Base-by-base conservation (phyloP, 2,329 filamentous ascomycete genomes). In the Geosmithia flava region DNA sequence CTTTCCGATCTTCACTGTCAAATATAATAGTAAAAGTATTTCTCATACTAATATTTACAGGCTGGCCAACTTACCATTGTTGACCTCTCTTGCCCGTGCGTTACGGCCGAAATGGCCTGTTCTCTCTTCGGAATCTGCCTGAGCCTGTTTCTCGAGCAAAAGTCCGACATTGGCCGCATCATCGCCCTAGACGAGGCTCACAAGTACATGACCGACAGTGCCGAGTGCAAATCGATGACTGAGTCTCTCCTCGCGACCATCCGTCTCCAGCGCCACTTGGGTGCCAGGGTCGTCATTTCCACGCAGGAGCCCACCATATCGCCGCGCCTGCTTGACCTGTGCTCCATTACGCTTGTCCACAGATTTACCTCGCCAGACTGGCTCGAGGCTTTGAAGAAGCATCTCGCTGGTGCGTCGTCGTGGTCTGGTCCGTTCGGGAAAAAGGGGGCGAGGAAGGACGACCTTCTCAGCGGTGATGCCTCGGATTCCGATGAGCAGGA, bases 241-340 rank as follows among this genome's bases (percentile, higher is more conserved):
- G 70, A 83, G 6, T 69, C 70, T 0, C 67, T 90, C 0, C 66
- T 87, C 0, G 68, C 70, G 0, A 74, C 76, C 0, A 83, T 91
- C 53, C 75, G 85, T 0, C 69, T 83, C 17, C 85, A 91, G 60
- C 78, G 85, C 0, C 86, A 91, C 57, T 63, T 80, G 1, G 85
- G 74, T 1, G 71, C 75, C 0, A 74, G 85, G 1, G 69, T 89
- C 4, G 59, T 91, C 42, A 81, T 91, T 30, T 81, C 84, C 0
- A 91, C 85, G 0, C 85, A 93, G 57, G 86, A 91, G 55, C 86
- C 85, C 0, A 87, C 83, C 0, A 71, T 90, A 3, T 82, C 81
- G 0, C 77, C 80, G 0, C 71, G 73, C 16, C 70, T 93, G 0
- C 70, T 91, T 0, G 83, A 87, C 47, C 67, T 91, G 0, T 88